Base-by-base conservation (phyloP, 495 filamentous ascomycete genomes). In the Podospora conica region DNA sequence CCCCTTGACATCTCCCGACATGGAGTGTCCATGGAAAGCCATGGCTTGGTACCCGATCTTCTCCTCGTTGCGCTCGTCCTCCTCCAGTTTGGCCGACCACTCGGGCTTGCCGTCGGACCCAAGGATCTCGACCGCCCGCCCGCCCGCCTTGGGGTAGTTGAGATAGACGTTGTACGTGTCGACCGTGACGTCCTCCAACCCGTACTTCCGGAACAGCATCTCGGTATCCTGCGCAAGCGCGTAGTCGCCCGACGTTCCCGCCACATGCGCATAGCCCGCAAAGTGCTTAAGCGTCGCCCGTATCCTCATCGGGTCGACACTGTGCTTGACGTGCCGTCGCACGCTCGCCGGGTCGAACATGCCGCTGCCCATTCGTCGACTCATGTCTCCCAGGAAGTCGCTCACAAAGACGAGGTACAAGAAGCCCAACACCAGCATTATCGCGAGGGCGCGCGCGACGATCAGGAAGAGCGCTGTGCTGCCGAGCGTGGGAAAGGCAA, bases 31-130 rank as follows among this genome's bases (percentile, higher is more conserved):
- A 74, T 99, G 95, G 68, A 96, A 99, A 15, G 85, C 86, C 25
- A 81, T 79, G 0, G 90, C 91, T 69, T 91, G 86, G 63, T 82
- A 79, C 61, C 84, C 80, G 18, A 82, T 75, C 23, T 77, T 75
- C 65, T 85, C 80, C 7, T 81, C 76, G 60, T 84, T 84, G 0
- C 80, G 79, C 12, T 80, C 74, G 27, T 86, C 81, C 78, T 97
- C 95, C 70, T 98, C 94, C 40, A 98, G 78, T 22, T 82, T 82
- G n/a, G 94, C 95, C 68, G 89, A 84, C 94, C 95, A 98, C 3
- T 72, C 78, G 55, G 87, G 71, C 63, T 86, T 82, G 23, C 90
- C 91, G 59, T 90, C 87, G 0, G 71, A 66, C 3, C 79, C 78
- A 57, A 96, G 76, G 61, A 98, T 91, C 58, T 91, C 86, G 64